Evolutionary conservation across 202 grass and related monocot genomes (phyloP), one percentile per base, ranked within the genome.

Genomic region (Panicum virgatum): DNA sequence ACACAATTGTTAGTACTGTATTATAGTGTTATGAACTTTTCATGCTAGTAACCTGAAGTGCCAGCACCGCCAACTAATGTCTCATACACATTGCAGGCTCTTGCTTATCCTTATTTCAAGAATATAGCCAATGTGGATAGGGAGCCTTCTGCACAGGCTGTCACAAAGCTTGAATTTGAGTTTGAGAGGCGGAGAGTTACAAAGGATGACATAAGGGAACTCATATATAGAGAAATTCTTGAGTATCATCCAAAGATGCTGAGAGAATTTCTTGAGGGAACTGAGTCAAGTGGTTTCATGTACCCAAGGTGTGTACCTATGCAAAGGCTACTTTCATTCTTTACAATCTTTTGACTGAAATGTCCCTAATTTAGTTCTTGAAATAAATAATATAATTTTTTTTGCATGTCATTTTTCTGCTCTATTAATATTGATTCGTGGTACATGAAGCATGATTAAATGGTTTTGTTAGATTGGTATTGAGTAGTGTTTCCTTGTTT

Each of bases 91-190:
- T 60, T 87, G 61, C 76, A 97, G 94, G 94, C 94, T 64, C 80
- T 97, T 85, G 94, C 91, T 50, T 89, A 97, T 97, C 89, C 81
- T 62, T 97, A 97, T 90, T 97, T 97, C 80, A 97, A 89, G 83
- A 94, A 89, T 81, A 94, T 97, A 85, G 89, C 94, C 7, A 90
- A 85, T 75, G 94, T 97, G 53, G 94, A 97, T 74, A 92, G 91
- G 58, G 94, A 97, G 46, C 94, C 94, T 73, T 94, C 91, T 9
- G 91, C 91, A 22, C 94, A 94, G 74, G 80, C 91, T 32, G 90
- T 97, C 50, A 90, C 94, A 59, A 97, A 92, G 58, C 70, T 97
- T 22, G 94, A 97, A 46, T 97, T 97, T 80, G 91, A 97, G 70
- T 97, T 97, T 29, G 94, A 97, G 82, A 89, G 94, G 52, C 77